Conservation (phyloP, 2,329 filamentous ascomycete genomes). For the Nemania abortiva region DNA sequence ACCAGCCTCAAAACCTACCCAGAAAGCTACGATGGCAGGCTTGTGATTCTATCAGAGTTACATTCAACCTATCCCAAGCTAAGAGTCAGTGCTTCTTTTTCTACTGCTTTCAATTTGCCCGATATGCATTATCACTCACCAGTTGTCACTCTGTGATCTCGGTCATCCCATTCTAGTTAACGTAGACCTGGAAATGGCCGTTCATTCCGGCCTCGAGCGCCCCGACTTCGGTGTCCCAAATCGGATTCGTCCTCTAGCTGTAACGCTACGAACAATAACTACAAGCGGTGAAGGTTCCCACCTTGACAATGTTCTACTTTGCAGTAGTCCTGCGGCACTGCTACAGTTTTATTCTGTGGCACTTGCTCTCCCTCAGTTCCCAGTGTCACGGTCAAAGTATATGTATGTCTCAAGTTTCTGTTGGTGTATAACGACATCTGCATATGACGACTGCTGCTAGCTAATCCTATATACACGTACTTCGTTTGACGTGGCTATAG, state of each 20-base stretch:
- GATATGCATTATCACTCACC: constrained; percentile 18
- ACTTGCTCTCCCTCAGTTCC: too few species aligned
- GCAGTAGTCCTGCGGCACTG: too few species aligned
- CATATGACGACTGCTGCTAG: too few species aligned
- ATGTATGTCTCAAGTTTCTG: too few species aligned
- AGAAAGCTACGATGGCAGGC: background rate
- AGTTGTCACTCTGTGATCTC: constrained; percentile 39
- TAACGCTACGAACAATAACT: too few species aligned
- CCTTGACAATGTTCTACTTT: too few species aligned
- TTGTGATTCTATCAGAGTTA: background rate
- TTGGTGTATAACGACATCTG: too few species aligned
- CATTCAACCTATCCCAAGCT: constrained; percentile 19
- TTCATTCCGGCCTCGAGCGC: background rate
- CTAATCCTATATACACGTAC: too few species aligned
- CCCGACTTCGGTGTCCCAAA: constrained; percentile 38
- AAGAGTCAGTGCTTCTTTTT: constrained; percentile 5
- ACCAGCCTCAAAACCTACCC: constrained; percentile 36
- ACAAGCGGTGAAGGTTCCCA: too few species aligned
- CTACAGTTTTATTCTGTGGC: too few species aligned
- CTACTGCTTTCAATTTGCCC: background rate
- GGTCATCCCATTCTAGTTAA: constrained; percentile 42
- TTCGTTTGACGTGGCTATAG: too few species aligned
- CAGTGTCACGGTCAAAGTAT: too few species aligned
- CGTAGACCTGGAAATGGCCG: constrained; percentile 23
- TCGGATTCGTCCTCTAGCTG: constrained; percentile 46